Percentiles rank a stretch among this genome's conserved stretches.
Conservation (phyloP, 2,329 filamentous ascomycete genomes). For the Ophioceras dolichostomum region DNA sequence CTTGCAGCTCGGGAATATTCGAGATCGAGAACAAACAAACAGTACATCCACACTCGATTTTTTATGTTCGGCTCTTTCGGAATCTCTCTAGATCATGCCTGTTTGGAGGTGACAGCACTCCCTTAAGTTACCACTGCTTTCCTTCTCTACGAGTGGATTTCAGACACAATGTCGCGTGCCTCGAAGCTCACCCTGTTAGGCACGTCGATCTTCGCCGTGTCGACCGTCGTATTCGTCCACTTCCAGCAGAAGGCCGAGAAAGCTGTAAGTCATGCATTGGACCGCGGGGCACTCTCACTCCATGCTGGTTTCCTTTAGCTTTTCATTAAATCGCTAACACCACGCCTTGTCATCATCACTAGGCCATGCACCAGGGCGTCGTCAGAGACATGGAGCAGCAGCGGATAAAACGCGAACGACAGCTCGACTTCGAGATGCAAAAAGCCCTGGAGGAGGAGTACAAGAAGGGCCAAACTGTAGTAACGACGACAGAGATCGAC, state of each 20-base stretch:
- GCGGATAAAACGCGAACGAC: slow-evolving; percentile 76
- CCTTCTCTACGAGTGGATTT: no score
- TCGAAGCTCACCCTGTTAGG: slow-evolving; percentile 75
- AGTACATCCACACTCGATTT: no score
- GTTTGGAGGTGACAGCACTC: no score
- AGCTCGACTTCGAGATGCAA: slow-evolving; percentile 92
- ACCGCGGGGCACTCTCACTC: no score
- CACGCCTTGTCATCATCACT: not conserved
- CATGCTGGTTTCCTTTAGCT: no score
- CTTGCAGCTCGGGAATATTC: not conserved
- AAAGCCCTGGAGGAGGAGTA: slow-evolving; percentile 77
- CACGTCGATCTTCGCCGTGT: slow-evolving; percentile 63
- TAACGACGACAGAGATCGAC: slow-evolving; percentile 10
- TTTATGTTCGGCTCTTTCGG: no score
- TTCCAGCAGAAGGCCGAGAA: slow-evolving; percentile 74
- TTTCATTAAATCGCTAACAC: no score
- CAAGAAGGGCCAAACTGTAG: slow-evolving; percentile 63
- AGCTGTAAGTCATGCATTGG: slow-evolving; percentile 52
- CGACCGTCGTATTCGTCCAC: slow-evolving; percentile 78
- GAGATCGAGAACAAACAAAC: not conserved
- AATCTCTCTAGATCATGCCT: no score
- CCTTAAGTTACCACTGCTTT: no score
- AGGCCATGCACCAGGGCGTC: slow-evolving; percentile 95
- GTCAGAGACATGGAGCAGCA: slow-evolving; percentile 92
- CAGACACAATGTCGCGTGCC: slow-evolving; percentile 75